These are phyloP conservation scores for Brettanomyces bruxellensis DNA, from an alignment of 805 yeast species.

Conservation along the genomic window DNA sequence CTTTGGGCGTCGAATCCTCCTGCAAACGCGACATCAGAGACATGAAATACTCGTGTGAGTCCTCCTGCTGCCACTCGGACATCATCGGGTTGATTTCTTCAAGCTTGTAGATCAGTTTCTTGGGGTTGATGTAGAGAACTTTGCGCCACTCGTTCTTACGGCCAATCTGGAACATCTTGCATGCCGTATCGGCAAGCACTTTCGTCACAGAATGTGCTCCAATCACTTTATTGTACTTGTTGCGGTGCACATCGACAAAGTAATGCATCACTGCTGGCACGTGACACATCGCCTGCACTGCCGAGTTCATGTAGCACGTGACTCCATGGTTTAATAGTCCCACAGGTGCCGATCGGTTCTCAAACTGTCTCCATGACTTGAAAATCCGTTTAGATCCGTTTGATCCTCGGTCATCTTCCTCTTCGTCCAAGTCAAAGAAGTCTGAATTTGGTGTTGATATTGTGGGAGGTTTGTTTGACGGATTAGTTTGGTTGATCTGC, in stretches of 20 bases:
- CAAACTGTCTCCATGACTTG: constrained; percentile 63
- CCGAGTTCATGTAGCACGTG: constrained; percentile 94
- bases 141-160: constrained; percentile 25
- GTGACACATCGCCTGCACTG: constrained; percentile 84
- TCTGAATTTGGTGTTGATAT: constrained; percentile 25
- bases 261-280: constrained; percentile 88
- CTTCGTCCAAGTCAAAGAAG: constrained; percentile 54
- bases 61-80: constrained; percentile 97
- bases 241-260: constrained; percentile 49
- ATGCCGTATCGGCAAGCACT: constrained; percentile 58
- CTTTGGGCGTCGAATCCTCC: constrained; percentile 88
- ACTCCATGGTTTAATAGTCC: constrained; percentile 90
- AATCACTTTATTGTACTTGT: too few species aligned
- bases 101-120: constrained; percentile 56
- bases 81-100: constrained; percentile 91
- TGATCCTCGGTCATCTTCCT: constrained; percentile 53
- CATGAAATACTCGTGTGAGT: constrained; percentile 95
- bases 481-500: neutral
- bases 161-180: constrained; percentile 59
- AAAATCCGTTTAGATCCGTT: constrained; percentile 46
- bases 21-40: constrained; percentile 79
- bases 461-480: constrained; percentile 22
- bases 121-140: constrained; percentile 59
- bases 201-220: constrained; percentile 53
- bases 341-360: constrained; percentile 41